A percentile compares a stretch with the other conserved stretches of the same genome.
phyloP scores from a whole-genome alignment of 2,329 filamentous ascomycete genomes.

The Dothistroma septosporum region DNA sequence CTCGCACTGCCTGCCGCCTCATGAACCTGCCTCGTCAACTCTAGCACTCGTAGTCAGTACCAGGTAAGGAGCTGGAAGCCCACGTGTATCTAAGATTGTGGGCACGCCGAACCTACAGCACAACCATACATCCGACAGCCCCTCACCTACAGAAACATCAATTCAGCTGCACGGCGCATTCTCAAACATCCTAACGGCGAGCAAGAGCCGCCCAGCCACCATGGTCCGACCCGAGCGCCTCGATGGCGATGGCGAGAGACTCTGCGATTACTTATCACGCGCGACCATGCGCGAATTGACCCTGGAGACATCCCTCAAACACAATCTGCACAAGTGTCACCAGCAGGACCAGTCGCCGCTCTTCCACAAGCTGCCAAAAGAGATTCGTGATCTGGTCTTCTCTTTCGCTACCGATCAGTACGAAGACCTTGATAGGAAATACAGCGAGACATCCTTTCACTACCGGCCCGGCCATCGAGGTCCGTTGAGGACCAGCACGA shows the following conservation, averaged over 20 bases:
- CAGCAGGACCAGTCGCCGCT: conserved; percentile 15
- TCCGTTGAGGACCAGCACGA: conserved; percentile 22
- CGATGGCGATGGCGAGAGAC: neutral
- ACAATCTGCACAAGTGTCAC: conserved; percentile 12
- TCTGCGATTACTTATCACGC: neutral
- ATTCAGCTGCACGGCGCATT: neutral
- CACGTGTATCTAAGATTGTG: neutral
- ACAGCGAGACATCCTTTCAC: conserved; percentile 28
- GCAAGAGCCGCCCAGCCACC: neutral
- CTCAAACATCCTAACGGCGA: neutral
- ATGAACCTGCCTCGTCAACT: no score
- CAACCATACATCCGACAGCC: no score
- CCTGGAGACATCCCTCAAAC: conserved; percentile 8
- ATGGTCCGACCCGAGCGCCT: neutral
- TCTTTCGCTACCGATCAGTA: conserved; percentile 32
- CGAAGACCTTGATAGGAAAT: conserved; percentile 25
- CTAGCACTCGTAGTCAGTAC: neutral
- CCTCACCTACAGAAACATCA: neutral
- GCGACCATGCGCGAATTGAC: conserved; percentile 8
- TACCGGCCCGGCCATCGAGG: conserved; percentile 34
- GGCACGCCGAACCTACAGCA: neutral
- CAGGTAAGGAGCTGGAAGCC: neutral
- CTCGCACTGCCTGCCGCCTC: no score
- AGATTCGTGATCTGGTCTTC: conserved; percentile 34
- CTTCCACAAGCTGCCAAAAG: conserved; percentile 14